Evolutionary conservation across 2,329 filamentous ascomycete genomes (phyloP).

Genomic region (Beauveria medogensis): DNA sequence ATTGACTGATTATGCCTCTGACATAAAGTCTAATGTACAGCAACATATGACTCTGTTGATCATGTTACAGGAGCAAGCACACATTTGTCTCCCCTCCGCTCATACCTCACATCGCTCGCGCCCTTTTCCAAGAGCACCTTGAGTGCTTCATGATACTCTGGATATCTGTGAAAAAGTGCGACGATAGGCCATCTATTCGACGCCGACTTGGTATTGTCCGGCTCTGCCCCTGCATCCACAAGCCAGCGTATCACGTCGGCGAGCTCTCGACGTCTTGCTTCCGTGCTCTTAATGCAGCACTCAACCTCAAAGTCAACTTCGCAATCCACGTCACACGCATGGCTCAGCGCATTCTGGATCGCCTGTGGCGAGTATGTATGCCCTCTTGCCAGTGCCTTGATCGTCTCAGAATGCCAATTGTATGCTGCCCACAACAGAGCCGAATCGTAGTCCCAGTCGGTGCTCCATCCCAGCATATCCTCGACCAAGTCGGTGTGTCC

Average conservation of each 20-base stretch:
- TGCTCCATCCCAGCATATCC: background rate
- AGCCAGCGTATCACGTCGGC: background rate
- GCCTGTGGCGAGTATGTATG: background rate
- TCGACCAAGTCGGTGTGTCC: background rate
- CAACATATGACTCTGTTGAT: background rate
- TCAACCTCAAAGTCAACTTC: background rate
- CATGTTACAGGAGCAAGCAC: background rate
- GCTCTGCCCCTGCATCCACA: background rate
- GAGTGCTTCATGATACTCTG: background rate
- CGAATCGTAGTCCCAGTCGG: background rate
- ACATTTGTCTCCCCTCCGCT: background rate
- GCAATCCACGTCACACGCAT: background rate
- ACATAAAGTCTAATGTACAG: too few species aligned
- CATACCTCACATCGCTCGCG: background rate
- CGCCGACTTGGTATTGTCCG: background rate
- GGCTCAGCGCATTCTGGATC: background rate
- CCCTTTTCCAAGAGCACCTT: background rate
- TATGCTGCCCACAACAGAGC: background rate
- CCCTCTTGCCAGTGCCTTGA: background rate
- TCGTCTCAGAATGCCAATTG: background rate
- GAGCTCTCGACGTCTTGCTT: background rate
- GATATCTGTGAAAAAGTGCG: background rate
- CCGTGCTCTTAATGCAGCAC: background rate
- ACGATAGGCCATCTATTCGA: background rate
- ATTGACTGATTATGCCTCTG: too few species aligned